Evolutionary conservation across 2,329 filamentous ascomycete species (phyloP).

Genomic region (Dactylellina haptotyla): DNA sequence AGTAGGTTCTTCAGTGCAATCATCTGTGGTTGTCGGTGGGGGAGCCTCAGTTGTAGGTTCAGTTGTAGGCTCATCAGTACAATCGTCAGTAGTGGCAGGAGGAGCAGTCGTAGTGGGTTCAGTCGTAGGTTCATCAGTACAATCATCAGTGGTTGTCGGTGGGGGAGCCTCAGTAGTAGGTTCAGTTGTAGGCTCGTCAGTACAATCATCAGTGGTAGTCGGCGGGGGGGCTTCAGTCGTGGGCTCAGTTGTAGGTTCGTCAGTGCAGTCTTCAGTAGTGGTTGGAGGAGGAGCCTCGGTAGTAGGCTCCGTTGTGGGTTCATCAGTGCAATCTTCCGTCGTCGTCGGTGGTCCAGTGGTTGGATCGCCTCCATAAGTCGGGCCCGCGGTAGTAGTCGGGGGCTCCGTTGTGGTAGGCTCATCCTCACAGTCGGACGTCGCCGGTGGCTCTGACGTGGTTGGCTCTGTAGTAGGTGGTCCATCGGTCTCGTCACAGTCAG

Average conservation of each 20-base stretch:
- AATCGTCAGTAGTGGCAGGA: conserved; percentile 29
- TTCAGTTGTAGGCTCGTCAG: conserved; percentile 29
- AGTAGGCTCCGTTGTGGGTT: conserved; percentile 23
- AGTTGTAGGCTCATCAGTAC: conserved; percentile 30
- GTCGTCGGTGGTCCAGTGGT: conserved; percentile 13
- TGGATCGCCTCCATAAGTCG: conserved; percentile 8
- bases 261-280: conserved; percentile 3
- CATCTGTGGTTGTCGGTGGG: conserved; percentile 27
- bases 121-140: conserved; percentile 31
- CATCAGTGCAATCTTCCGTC: conserved; percentile 44
- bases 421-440: conserved; percentile 36
- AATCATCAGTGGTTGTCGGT: conserved; percentile 36
- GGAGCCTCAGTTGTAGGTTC: conserved; percentile 24
- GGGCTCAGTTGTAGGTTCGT: neutral
- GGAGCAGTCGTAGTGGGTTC: conserved; percentile 16
- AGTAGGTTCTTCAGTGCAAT: conserved; percentile 41
- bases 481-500: conserved; percentile 53
- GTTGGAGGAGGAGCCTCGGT: conserved; percentile 23
- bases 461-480: conserved; percentile 40
- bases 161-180: conserved; percentile 4
- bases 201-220: conserved; percentile 37
- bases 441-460: conserved; percentile 17
- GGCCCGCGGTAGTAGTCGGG: conserved; percentile 25
- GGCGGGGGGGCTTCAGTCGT: conserved; percentile 10
- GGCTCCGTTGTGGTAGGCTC: conserved; percentile 27